phyloP scores from a whole-genome alignment of 768 basidiomycete species.

The Hygrocybe punicea region DNA sequence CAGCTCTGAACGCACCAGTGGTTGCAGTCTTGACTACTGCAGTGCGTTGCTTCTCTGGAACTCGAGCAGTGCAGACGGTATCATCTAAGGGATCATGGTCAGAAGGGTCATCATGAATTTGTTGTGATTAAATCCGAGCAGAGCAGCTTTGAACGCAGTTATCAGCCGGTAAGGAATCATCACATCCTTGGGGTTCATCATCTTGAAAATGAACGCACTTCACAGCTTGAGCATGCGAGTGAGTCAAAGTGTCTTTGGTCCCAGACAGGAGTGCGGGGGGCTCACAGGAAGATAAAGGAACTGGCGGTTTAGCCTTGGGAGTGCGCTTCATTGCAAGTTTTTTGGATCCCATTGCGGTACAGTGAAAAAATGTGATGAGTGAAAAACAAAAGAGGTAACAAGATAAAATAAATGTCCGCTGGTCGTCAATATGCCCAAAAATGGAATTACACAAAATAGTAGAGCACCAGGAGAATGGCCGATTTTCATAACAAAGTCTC shows the following conservation, averaged over 20 bases:
- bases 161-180: background rate
- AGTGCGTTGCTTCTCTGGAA: background rate
- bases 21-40: background rate
- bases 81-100: background rate
- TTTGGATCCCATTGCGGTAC: background rate
- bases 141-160: background rate
- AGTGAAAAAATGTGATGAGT: background rate
- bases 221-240: background rate
- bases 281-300: background rate
- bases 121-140: background rate
- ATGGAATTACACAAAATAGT: no score
- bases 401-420: no score
- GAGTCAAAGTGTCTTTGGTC: slow-evolving; percentile 33
- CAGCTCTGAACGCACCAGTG: background rate
- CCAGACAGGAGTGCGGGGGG: background rate
- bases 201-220: no score
- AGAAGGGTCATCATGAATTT: background rate
- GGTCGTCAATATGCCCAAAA: no score
- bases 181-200: background rate
- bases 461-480: no score
- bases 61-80: background rate
- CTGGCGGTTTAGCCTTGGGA: background rate
- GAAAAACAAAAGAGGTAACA: background rate
- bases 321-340: background rate
- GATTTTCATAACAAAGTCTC: no score